Base-by-base conservation (phyloP, 768 basidiomycete genomes). In the Boletus subparvulus region DNA sequence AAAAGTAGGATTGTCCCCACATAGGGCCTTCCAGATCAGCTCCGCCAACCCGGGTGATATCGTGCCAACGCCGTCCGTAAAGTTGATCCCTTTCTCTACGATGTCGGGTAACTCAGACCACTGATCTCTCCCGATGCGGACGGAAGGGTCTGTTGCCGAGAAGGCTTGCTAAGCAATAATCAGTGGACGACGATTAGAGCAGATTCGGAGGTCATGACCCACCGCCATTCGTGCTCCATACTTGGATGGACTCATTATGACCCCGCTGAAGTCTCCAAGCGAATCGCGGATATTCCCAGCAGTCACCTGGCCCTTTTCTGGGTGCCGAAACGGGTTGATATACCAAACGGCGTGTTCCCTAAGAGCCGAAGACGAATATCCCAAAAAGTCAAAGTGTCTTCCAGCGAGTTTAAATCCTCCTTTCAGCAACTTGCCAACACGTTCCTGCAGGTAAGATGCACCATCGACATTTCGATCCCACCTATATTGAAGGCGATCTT, bases 341-440 rank as follows among this genome's bases (percentile, higher is more conserved):
- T 88, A 92, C 91, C 92, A 94, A 7, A 93, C 91, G 0, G 88
- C 81, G 64, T 94, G 92, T 55, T 88, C 82, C 26, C 86, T 82
- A 17, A 94, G 73, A 5, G 92, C 84, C 2, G 92, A 92, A 43
- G 74, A 80, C 1, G 92, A 94, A 64, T 93, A 94, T 0, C 86
- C 92, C 26, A 94, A 75, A 64, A 93, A 92, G 58, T 92, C 82
- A 58, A 91, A 93, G 9, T 70, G 63, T 41, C 86, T 81, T 1
- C 89, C 88, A 12, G 82, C 92, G 19, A 94, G 76, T 19, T 76
- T 66, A 49, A 94, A 85, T 0, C 92, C 92, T 2, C 74, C 39
- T 62, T 85, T 83, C 41, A 92, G 68, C 13, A 78, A 74, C 7
- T 67, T 73, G 1, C 85, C 85, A 12, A 90, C 87, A 12, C 85